These are phyloP conservation scores for Ophiostoma sp. DNA, from an alignment of 2,329 filamentous ascomycete genomes.

Conservation along the genomic window DNA sequence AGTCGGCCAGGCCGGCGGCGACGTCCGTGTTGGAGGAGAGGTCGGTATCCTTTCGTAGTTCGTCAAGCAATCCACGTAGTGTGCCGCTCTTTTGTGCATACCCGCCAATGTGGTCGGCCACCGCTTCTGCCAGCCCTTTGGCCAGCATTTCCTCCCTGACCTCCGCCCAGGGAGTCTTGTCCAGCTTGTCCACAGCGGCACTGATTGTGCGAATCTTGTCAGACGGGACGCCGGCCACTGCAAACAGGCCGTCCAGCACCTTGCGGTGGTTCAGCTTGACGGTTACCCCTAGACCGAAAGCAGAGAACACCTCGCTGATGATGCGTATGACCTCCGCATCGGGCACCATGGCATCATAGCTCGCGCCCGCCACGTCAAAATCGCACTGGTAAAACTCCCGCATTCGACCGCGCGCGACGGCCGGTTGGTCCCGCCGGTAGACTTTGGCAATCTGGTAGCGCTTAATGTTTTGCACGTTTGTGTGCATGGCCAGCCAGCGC, in stretches of 20 bases:
- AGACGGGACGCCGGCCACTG: slow-evolving; percentile 81
- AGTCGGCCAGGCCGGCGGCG: slow-evolving; percentile 72
- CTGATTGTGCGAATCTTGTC: not conserved
- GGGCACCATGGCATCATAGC: slow-evolving; percentile 85
- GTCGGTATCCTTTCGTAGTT: not conserved
- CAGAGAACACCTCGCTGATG: slow-evolving; percentile 32
- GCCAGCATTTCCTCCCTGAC: slow-evolving; percentile 40
- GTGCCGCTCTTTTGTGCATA: slow-evolving; percentile 55
- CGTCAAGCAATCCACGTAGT: not conserved
- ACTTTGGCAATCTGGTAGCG: slow-evolving; percentile 96
- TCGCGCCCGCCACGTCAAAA: slow-evolving; percentile 82
- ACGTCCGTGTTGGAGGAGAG: slow-evolving; percentile 59
- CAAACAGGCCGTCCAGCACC: slow-evolving; percentile 52
- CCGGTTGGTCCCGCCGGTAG: slow-evolving; percentile 53
- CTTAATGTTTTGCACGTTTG: slow-evolving; percentile 75
- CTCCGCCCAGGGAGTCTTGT: not conserved
- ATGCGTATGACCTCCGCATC: slow-evolving; percentile 72
- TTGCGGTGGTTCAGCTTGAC: slow-evolving; percentile 84
- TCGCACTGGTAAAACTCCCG: slow-evolving; percentile 97
- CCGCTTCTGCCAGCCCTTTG: not conserved
- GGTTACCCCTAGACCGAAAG: slow-evolving; percentile 67
- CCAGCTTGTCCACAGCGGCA: slow-evolving; percentile 1
- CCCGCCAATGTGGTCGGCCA: slow-evolving; percentile 66
- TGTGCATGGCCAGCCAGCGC: slow-evolving; percentile 90
- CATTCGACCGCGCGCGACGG: slow-evolving; percentile 89